phyloP scores from a whole-genome alignment of 1,139 yeast species.

The Blastobotrys buckinghamii region DNA sequence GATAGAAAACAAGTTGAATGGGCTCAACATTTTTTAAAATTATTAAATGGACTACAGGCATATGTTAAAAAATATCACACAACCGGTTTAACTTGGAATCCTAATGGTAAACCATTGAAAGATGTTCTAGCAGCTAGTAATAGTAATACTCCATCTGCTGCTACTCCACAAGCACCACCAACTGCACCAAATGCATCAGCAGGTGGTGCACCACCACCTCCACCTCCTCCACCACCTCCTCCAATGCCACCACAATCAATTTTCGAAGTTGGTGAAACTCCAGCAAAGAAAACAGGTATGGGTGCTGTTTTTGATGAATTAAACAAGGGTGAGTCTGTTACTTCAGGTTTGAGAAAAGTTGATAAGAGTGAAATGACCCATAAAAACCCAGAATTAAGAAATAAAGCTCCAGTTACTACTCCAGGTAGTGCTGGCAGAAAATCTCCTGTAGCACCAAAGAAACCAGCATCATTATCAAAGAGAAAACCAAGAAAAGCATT shows the following conservation, averaged over 20 bases:
- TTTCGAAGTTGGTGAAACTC: slow-evolving; percentile 42
- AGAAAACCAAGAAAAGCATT: slow-evolving; percentile 63
- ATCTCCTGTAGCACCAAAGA: slow-evolving; percentile 62
- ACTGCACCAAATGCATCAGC: slow-evolving; percentile 57
- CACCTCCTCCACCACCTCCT: slow-evolving; percentile 53
- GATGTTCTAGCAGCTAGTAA: slow-evolving; percentile 29
- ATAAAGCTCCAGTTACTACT: slow-evolving; percentile 21
- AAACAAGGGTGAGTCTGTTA: slow-evolving; percentile 77
- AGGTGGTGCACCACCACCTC: slow-evolving; percentile 50
- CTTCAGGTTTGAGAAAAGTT: slow-evolving; percentile 83
- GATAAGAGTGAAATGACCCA: slow-evolving; percentile 93
- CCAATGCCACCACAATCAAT: slow-evolving; percentile 79
- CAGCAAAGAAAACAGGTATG: slow-evolving; percentile 45
- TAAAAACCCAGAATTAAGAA: slow-evolving; percentile 79
- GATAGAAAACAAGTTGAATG: slow-evolving; percentile 68
- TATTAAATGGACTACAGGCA: slow-evolving; percentile 62
- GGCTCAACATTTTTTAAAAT: slow-evolving; percentile 60
- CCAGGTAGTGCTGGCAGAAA: slow-evolving; percentile 29
- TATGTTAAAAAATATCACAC: slow-evolving; percentile 75
- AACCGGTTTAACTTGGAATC: slow-evolving; percentile 78
- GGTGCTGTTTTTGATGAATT: slow-evolving; percentile 89
- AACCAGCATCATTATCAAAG: slow-evolving; percentile 54
- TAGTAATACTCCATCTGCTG: slow-evolving; percentile 21
- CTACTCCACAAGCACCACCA: slow-evolving; percentile 31
- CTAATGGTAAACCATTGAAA: slow-evolving; percentile 41